phyloP scores from a whole-genome alignment of 495 filamentous ascomycete species.

The Penicillium dipodomyicola region DNA sequence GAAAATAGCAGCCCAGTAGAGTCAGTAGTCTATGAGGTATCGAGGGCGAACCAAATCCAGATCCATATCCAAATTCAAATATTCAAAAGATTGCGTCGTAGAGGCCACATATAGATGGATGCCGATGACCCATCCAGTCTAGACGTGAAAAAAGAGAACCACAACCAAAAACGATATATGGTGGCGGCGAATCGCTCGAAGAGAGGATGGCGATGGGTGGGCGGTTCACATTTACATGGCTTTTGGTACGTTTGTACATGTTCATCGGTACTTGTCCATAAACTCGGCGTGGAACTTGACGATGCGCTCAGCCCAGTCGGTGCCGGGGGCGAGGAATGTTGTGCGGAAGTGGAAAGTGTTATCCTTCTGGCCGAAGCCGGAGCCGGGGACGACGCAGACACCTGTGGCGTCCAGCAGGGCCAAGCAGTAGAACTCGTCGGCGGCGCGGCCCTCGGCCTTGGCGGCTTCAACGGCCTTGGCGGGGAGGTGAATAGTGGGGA shows the following conservation, averaged over 20 bases:
- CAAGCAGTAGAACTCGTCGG: conserved; percentile 94
- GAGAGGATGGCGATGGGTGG: neutral
- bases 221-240: neutral
- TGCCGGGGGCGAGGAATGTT: conserved; percentile 93
- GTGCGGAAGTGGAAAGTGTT: conserved; percentile 92
- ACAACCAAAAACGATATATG: neutral
- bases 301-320: conserved; percentile 88
- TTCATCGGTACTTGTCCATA: conserved; percentile 71
- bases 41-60: conserved; percentile 4
- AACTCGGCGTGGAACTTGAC: conserved; percentile 88
- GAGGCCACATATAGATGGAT: neutral
- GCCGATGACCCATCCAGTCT: conserved; percentile 2
- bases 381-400: conserved; percentile 90
- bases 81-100: neutral
- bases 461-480: conserved; percentile 72
- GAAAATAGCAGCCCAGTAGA: conserved; percentile 9
- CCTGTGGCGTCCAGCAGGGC: conserved; percentile 88
- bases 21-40: conserved; percentile 15
- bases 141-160: neutral
- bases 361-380: conserved; percentile 91
- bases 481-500: conserved; percentile 85
- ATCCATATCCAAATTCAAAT: conserved; percentile 5
- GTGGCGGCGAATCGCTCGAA: neutral
- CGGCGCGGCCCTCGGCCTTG: conserved; percentile 63
- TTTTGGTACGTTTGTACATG: neutral